Percentiles rank a stretch among this genome's conserved stretches.
These are phyloP conservation scores for Centrapalus pauciflorus DNA, from an alignment of 129 eudicot genomes.

Conservation along the genomic window DNA sequence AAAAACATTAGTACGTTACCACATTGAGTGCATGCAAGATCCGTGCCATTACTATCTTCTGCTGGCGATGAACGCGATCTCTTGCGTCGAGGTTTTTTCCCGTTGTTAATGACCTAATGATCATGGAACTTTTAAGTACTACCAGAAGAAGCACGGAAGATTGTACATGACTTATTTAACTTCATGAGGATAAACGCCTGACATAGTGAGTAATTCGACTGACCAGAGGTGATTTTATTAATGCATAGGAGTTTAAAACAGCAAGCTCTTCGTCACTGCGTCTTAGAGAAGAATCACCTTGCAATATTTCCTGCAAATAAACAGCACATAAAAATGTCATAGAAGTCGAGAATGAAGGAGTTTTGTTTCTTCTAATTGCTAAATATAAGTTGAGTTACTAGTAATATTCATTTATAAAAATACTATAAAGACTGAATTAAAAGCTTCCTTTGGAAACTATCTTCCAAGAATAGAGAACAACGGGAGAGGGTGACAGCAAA, in stretches of 20 bases:
- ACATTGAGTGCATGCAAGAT: slow-evolving; percentile 75
- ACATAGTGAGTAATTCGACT: slow-evolving; percentile 26
- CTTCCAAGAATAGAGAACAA: too few relatives aligned
- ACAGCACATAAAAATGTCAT: background rate
- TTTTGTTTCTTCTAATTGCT: background rate
- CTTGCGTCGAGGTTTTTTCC: slow-evolving; percentile 43
- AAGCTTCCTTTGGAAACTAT: too few relatives aligned
- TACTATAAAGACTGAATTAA: too few relatives aligned
- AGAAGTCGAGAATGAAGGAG: background rate
- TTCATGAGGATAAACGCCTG: background rate
- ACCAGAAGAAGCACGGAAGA: background rate
- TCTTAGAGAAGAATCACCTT: slow-evolving; percentile 63
- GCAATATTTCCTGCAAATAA: slow-evolving; percentile 66
- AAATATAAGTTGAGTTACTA: background rate
- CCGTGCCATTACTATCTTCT: slow-evolving; percentile 32
- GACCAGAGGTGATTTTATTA: slow-evolving; percentile 83
- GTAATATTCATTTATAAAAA: background rate
- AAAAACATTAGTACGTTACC: slow-evolving; percentile 34
- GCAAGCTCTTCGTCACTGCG: slow-evolving; percentile 78
- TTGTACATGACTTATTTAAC: background rate
- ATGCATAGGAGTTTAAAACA: slow-evolving; percentile 55
- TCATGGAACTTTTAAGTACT: background rate
- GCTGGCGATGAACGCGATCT: slow-evolving; percentile 46
- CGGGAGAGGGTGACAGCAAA: too few relatives aligned
- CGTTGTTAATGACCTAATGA: slow-evolving; percentile 53